Evolutionary conservation across 768 basidiomycete species (phyloP).

Genomic region (Tricholoma flavovirens): DNA sequence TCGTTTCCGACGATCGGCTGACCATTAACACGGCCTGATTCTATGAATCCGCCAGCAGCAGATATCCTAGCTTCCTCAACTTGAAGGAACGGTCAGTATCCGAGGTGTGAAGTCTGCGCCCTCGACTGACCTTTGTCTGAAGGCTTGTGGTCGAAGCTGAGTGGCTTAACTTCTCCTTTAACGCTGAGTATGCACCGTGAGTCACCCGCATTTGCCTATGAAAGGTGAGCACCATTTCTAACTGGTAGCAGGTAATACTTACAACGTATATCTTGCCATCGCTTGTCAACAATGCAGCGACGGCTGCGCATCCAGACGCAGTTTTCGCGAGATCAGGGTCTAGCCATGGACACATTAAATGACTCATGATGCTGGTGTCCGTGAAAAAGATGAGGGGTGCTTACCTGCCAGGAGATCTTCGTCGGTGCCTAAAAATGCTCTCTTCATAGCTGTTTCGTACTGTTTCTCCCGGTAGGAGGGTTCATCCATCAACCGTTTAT

Average conservation of each 20-base stretch:
- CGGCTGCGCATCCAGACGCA: conserved; percentile 94
- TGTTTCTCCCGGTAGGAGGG: conserved; percentile 63
- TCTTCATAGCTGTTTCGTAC: conserved; percentile 76
- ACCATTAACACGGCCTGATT: conserved; percentile 97
- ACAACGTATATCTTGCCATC: conserved; percentile 79
- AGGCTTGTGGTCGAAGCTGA: conserved; percentile 96
- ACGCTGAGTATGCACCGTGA: conserved; percentile 87
- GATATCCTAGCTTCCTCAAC: conserved; percentile 83
- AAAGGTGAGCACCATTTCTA: conserved; percentile 9
- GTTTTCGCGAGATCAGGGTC: conserved; percentile 85
- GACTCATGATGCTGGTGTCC: conserved; percentile 12
- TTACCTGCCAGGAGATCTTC: conserved; percentile 85
- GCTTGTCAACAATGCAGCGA: conserved; percentile 78
- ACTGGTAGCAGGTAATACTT: conserved; percentile 25
- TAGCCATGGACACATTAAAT: conserved; percentile 24
- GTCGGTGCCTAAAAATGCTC: conserved; percentile 89
- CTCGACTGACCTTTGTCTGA: conserved; percentile 55
- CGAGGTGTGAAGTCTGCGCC: conserved; percentile 19
- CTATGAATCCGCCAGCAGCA: conserved; percentile 90
- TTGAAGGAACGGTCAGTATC: conserved; percentile 21
- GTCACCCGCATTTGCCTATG: conserved; percentile 95
- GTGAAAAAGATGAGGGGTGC: conserved; percentile 12
- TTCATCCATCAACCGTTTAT: conserved; percentile 66
- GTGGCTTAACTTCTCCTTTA: conserved; percentile 79
- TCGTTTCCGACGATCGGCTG: conserved; percentile 6